Conservation (phyloP, 2,329 filamentous ascomycete species). For the Trichophyton benhamiae region DNA sequence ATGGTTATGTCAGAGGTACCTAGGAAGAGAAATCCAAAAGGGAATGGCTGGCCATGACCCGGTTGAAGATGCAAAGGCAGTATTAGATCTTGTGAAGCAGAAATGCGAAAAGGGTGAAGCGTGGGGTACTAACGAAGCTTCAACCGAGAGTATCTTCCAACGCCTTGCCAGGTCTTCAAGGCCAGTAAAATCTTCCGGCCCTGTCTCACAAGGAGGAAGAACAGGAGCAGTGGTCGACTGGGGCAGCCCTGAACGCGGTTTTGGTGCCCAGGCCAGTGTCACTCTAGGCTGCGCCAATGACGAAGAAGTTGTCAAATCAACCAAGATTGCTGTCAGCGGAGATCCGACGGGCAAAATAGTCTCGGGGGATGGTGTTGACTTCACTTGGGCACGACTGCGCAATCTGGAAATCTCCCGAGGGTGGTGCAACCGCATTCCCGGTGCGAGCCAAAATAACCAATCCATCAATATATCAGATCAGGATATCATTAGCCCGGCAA, state of each 20-base stretch:
- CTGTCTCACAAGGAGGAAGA: conserved; percentile 19
- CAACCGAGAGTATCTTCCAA: conserved; percentile 79
- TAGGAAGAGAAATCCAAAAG: conserved; percentile 78
- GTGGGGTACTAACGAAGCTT: conserved; percentile 71
- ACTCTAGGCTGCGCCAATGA: conserved; percentile 47
- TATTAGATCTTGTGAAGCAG: conserved; percentile 82
- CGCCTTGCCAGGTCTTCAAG: conserved; percentile 50
- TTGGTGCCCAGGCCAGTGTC: conserved; percentile 44
- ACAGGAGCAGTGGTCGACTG: conserved; percentile 65
- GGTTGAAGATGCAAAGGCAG: conserved; percentile 81
- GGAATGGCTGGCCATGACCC: conserved; percentile 72
- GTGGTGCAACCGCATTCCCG: conserved; percentile 44
- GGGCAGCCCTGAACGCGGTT: conserved; percentile 60
- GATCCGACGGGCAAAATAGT: conserved; percentile 34
- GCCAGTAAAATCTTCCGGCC: conserved; percentile 23
- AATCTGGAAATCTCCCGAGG: conserved; percentile 49
- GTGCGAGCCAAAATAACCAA: conserved; percentile 34
- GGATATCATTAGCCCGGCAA: conserved; percentile 17
- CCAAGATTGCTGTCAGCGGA: conserved; percentile 42
- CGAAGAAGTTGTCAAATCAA: conserved; percentile 43
- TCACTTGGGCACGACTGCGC: conserved; percentile 50
- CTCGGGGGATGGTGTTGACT: conserved; percentile 44
- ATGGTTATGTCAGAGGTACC: conserved; percentile 75
- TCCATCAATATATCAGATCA: conserved; percentile 20
- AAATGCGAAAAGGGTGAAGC: conserved; percentile 86